phyloP scores from a whole-genome alignment of 176 grass and related monocot genomes.

The Hyparrhenia diplandra region DNA sequence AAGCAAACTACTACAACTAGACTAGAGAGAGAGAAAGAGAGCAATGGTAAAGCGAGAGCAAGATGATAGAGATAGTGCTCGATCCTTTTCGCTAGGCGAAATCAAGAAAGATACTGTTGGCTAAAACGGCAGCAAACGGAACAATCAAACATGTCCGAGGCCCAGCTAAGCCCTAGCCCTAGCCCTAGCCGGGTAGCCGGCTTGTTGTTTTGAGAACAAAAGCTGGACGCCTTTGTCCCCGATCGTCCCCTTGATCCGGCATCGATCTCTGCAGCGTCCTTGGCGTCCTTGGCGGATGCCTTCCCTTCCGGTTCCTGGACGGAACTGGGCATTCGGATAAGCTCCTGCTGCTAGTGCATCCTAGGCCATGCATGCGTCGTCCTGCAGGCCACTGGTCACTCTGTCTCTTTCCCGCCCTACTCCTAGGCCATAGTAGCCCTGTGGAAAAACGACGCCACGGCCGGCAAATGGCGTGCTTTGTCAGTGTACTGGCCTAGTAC shows the following conservation, averaged over 20 bases:
- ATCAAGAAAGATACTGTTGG: conserved; percentile 40
- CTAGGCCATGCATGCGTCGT: not conserved
- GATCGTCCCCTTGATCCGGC: not conserved
- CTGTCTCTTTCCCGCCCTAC: too few species aligned
- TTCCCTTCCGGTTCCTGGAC: not conserved
- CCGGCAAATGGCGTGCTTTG: not conserved
- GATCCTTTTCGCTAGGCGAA: conserved; percentile 13
- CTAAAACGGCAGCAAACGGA: conserved; percentile 38
- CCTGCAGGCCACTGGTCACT: not conserved
- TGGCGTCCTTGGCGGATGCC: conserved; percentile 10
- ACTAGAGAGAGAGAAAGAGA: too few species aligned
- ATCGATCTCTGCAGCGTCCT: not conserved
- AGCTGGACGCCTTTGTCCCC: not conserved
- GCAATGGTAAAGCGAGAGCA: not conserved
- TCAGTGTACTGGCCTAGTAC: too few species aligned
- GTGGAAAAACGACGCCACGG: too few species aligned
- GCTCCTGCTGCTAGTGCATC: not conserved
- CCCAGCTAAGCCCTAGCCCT: not conserved
- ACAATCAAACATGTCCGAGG: conserved; percentile 14
- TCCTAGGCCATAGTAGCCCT: too few species aligned
- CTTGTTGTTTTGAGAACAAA: not conserved
- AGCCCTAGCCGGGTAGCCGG: not conserved
- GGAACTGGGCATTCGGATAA: conserved; percentile 37
- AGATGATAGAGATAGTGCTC: not conserved
- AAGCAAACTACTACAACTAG: not conserved